Conservation (phyloP, 768 basidiomycete genomes). For the Tulasnella sp. region DNA sequence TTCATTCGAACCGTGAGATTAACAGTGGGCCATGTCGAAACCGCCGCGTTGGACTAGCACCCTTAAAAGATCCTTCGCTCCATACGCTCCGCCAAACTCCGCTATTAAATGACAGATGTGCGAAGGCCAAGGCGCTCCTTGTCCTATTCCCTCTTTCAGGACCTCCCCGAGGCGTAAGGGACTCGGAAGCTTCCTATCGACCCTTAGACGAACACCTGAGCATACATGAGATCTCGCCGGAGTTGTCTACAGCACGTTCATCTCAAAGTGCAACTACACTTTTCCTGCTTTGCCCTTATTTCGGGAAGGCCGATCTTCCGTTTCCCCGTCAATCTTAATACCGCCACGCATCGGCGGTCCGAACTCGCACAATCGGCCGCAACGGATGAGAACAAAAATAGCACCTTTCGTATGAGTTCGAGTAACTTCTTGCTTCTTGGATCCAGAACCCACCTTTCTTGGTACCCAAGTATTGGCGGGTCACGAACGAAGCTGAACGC, state of each 20-base stretch:
- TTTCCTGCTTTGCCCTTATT: background rate
- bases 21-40: too few relatives aligned
- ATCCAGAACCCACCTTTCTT: background rate
- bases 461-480: background rate
- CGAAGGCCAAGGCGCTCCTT: background rate
- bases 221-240: background rate
- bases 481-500: background rate
- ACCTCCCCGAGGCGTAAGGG: background rate
- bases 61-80: too few relatives aligned
- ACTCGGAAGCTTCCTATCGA: background rate
- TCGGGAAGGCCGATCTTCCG: background rate
- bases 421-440: background rate
- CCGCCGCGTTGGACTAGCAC: too few relatives aligned
- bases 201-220: background rate
- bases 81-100: too few relatives aligned
- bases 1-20: too few relatives aligned
- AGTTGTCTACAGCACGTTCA: background rate
- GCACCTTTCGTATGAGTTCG: background rate
- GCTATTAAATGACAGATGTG: too few relatives aligned
- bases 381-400: background rate
- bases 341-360: conserved; percentile 1
- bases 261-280: background rate
- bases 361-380: background rate
- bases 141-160: background rate
- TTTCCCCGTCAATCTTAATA: background rate